A percentile compares a stretch with the other conserved stretches of the same genome.
Evolutionary conservation across 148 eudicot species (phyloP).

Genomic region (Chenopodium album): DNA sequence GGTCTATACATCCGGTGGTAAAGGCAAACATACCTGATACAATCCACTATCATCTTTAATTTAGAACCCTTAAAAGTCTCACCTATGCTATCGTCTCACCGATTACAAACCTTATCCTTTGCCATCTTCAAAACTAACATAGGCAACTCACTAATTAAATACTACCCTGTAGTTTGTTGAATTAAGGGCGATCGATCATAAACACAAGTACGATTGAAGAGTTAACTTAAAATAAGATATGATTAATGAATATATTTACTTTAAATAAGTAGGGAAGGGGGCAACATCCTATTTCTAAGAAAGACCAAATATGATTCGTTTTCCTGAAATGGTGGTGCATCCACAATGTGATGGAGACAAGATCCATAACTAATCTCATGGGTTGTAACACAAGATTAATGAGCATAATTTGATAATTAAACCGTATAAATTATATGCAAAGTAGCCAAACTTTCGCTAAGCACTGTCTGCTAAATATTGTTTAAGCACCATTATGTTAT

Average conservation of each 20-base stretch:
- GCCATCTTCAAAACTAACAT: no score
- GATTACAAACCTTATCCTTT: no score
- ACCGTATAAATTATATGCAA: constrained; percentile 17
- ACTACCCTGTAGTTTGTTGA: no score
- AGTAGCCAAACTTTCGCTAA: constrained; percentile 12
- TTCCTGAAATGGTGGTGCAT: not conserved
- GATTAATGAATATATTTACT: not conserved
- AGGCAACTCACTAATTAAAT: no score
- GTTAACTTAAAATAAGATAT: no score
- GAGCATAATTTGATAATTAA: not conserved
- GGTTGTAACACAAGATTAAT: constrained; percentile 10
- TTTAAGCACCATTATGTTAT: not conserved
- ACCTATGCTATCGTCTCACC: no score
- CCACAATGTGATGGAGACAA: constrained; percentile 19
- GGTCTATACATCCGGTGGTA: no score
- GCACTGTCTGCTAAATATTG: constrained; percentile 14
- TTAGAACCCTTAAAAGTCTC: no score
- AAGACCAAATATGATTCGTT: not conserved
- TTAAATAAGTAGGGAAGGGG: not conserved
- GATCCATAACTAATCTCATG: constrained; percentile 23
- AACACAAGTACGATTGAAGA: no score
- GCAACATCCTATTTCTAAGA: not conserved
- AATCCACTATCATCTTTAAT: no score
- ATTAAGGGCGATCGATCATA: no score
- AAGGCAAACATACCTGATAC: no score